Base-by-base conservation (phyloP, 2,329 filamentous ascomycete species). In the Scytalidium sp. region DNA sequence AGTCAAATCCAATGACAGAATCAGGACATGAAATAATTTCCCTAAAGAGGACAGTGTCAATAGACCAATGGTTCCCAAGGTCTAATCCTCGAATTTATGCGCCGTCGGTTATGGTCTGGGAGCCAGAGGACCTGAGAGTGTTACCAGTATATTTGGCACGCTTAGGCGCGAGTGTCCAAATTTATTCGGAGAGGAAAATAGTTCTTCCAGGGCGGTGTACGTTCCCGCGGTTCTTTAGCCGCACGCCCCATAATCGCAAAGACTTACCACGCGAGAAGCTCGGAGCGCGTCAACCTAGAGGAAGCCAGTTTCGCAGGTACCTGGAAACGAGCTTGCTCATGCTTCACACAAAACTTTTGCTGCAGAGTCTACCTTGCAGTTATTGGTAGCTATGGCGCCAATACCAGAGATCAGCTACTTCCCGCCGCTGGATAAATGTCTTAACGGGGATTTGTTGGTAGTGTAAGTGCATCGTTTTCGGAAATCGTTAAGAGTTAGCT, bases 351-450 rank as follows among this genome's bases (percentile, higher is more conserved):
- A 60, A 52, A 43, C 50, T 46, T 44, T 50, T 45, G 46, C 51
- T 48, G 49, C 45, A 56, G 44, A 56, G 51, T 59, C 50, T 57
- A 55, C 55, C 58, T 60, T 61, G 54, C 72, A 75, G 72, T 78
- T 72, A 70, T 70, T 72, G 68, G 73, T 53, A 58, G 57, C 51
- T 5, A 91, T 90, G 87, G 86, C 84, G 75, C 79, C 84, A 70
- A 74, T 81, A 65, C 79, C 81, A 64, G 85, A 87, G 72, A 75
- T 76, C 65, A 76, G 80, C 67, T 94, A 92, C 73, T 88, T 95
- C 64, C 90, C 92, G 65, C 83, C 90, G 65, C 78, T 97, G 70
- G 87, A 90, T 70, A 84, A 88, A 67, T 95, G 90, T 73, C 79
- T 97, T 64, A 85, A 82, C 62, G 89, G 90, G 72, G 85, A 93